A percentile compares a stretch with the other conserved stretches of the same genome.
Evolutionary conservation across 352 stramenopile genomes (phyloP).

Genomic region (Aphanomyces stellatus): DNA sequence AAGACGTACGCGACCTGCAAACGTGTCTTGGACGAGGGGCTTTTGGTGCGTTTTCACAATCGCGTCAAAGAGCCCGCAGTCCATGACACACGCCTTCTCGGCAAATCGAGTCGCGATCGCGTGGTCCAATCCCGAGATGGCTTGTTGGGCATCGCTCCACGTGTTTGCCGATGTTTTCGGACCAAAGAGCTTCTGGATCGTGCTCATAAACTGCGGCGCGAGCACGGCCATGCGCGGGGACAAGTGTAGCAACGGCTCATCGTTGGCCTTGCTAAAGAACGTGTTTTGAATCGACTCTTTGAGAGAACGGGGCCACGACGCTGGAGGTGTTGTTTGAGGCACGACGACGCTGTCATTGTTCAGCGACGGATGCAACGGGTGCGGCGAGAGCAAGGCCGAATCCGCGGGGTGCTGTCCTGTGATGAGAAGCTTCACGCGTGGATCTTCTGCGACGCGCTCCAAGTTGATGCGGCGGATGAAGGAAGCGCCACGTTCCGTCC

Average conservation of each 20-base stretch:
- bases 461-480: slow-evolving; percentile 85
- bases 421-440: slow-evolving; percentile 55
- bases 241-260: slow-evolving; percentile 16
- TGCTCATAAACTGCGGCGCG: slow-evolving; percentile 6
- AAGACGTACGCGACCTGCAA: slow-evolving; percentile 47
- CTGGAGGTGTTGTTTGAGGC: background rate
- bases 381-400: background rate
- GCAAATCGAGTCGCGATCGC: slow-evolving; percentile 39
- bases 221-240: slow-evolving; percentile 16
- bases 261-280: slow-evolving; percentile 17
- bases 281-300: slow-evolving; percentile 19
- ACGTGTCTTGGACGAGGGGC: slow-evolving; percentile 71
- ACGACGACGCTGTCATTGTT: background rate
- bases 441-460: slow-evolving; percentile 76
- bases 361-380: background rate
- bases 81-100: slow-evolving; percentile 71
- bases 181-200: slow-evolving; percentile 13
- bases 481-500: slow-evolving; percentile 73
- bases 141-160: slow-evolving; percentile 13
- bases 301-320: slow-evolving; percentile 9
- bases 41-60: slow-evolving; percentile 78
- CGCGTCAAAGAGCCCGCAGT: slow-evolving; percentile 78
- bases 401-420: background rate
- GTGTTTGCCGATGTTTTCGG: slow-evolving; percentile 6
- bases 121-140: slow-evolving; percentile 6